Evolutionary conservation across 2,329 filamentous ascomycete genomes (phyloP).

Genomic region (Monosporascus sp.): DNA sequence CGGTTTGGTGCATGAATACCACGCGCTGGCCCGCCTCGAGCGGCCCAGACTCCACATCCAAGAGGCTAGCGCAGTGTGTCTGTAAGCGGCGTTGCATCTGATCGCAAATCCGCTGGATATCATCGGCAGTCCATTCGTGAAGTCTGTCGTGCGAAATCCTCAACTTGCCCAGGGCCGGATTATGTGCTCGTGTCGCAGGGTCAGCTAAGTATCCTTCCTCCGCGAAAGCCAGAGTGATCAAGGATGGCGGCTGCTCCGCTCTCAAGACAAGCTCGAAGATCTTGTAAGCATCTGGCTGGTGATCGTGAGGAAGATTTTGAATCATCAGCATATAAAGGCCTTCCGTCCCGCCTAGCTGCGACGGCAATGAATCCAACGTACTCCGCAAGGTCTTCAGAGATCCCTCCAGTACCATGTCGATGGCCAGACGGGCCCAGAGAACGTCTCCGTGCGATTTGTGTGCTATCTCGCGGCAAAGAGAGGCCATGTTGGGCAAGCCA

Average conservation of each 20-base stretch:
- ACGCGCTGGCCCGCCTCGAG: constrained; percentile 21
- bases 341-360: constrained; percentile 24
- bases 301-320: constrained; percentile 20
- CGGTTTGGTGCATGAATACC: constrained; percentile 27
- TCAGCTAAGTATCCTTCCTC: constrained; percentile 19
- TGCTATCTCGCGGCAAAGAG: constrained; percentile 23
- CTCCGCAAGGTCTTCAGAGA: constrained; percentile 22
- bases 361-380: constrained; percentile 24
- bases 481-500: constrained; percentile 22
- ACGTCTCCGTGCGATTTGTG: constrained; percentile 24
- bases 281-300: constrained; percentile 21
- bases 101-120: constrained; percentile 19
- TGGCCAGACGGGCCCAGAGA: constrained; percentile 25
- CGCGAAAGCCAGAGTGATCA: constrained; percentile 25
- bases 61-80: constrained; percentile 21
- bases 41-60: constrained; percentile 20
- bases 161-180: constrained; percentile 17
- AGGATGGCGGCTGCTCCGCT: constrained; percentile 25
- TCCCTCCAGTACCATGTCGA: constrained; percentile 26
- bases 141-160: constrained; percentile 16
- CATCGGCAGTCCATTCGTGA: constrained; percentile 11
- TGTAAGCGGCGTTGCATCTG: constrained; percentile 21
- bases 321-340: constrained; percentile 30
- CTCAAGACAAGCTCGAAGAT: constrained; percentile 26
- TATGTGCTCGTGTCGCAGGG: neutral